Base-by-base conservation (phyloP, 2,329 filamentous ascomycete species). In the Claviceps citrina region DNA sequence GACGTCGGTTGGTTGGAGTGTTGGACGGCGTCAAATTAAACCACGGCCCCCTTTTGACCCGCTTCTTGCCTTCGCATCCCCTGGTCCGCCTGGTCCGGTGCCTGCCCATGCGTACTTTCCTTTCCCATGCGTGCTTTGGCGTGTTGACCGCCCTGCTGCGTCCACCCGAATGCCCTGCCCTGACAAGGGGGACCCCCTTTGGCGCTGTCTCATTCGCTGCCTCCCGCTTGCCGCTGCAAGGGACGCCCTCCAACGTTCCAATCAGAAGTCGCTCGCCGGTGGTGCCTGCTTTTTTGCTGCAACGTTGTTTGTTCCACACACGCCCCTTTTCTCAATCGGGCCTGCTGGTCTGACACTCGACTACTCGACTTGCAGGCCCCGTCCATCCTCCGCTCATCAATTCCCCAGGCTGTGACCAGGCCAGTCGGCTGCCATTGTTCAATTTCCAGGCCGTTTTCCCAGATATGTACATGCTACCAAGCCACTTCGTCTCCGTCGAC, bases 401-500 rank as follows among this genome's bases (percentile, higher is more conserved):
- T n/a, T n/a, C n/a, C n/a, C n/a, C n/a, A n/a, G n/a, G n/a, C n/a
- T n/a, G n/a, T n/a, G n/a, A n/a, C n/a, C n/a, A n/a, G n/a, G n/a
- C n/a, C n/a, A n/a, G n/a, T n/a, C n/a, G n/a, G n/a, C n/a, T n/a
- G n/a, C n/a, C n/a, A n/a, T n/a, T n/a, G n/a, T n/a, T n/a, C n/a
- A n/a, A n/a, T n/a, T n/a, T n/a, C 28, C 28, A 15, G 28, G 7
- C 15, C 6, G 15, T 30, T 30, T 4, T 30, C n/a, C n/a, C n/a
- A n/a, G n/a, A n/a, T n/a, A n/a, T n/a, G n/a, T n/a, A n/a, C n/a
- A n/a, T n/a, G n/a, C n/a, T 50, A 47, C 49, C 46, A 48, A 18
- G 28, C 15, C 9, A 19, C 34, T 51, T 43, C 40, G 44, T 47
- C 43, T 50, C 45, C 45, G 44, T 47, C 40, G 41, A 49, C 43